Conservation (phyloP, 2,329 filamentous ascomycete genomes). For the Cryphonectria carpinicola region DNA sequence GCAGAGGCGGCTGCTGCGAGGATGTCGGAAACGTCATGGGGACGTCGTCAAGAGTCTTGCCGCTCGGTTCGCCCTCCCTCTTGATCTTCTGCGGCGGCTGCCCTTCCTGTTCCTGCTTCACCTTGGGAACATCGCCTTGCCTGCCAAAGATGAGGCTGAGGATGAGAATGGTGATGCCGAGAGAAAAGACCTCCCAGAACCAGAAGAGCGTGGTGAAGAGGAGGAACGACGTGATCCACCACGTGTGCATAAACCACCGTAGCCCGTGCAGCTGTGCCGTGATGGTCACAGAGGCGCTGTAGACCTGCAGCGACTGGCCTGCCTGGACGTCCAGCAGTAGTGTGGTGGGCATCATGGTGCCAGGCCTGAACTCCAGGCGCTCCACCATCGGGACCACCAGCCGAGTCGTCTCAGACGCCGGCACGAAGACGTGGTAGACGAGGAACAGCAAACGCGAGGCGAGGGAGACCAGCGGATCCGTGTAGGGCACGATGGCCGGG, state of each 20-base stretch:
- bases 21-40: constrained; percentile 30
- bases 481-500: constrained; percentile 79
- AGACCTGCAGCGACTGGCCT: constrained; percentile 74
- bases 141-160: constrained; percentile 45
- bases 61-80: constrained; percentile 8
- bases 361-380: constrained; percentile 62
- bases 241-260: constrained; percentile 85
- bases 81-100: constrained; percentile 16
- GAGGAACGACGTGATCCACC: constrained; percentile 71
- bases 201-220: constrained; percentile 76
- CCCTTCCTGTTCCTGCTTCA: constrained; percentile 30
- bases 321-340: constrained; percentile 70
- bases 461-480: constrained; percentile 68
- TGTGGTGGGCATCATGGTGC: constrained; percentile 47
- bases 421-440: constrained; percentile 70
- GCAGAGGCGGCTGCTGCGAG: constrained; percentile 26
- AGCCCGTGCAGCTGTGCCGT: constrained; percentile 77
- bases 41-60: constrained; percentile 21
- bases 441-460: constrained; percentile 66
- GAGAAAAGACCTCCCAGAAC: constrained; percentile 71
- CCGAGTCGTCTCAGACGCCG: constrained; percentile 63
- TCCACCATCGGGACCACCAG: constrained; percentile 76
- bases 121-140: constrained; percentile 22
- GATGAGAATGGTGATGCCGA: constrained; percentile 66
- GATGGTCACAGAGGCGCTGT: constrained; percentile 69